A percentile compares a stretch with the other conserved stretches of the same genome.
phyloP scores from a whole-genome alignment of 2,329 filamentous ascomycete genomes.

The Monilinia fructigena region DNA sequence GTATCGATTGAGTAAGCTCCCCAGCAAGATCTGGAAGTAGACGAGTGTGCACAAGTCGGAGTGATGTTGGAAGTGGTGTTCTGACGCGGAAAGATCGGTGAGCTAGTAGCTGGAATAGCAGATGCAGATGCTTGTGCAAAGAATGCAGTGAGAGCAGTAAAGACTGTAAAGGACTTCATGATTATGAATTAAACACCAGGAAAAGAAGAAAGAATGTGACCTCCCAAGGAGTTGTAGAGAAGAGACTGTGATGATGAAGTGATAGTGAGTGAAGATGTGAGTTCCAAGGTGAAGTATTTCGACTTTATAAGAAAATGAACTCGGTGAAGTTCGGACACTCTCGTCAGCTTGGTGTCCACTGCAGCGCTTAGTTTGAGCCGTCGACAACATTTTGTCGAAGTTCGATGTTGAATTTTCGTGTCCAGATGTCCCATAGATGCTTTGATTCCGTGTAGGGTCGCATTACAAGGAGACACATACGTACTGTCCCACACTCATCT shows the following conservation, averaged over 20 bases:
- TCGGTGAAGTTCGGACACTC: background rate
- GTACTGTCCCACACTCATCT: background rate
- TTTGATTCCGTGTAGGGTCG: slow-evolving; percentile 1
- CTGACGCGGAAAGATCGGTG: slow-evolving; percentile 25
- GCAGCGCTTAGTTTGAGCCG: background rate
- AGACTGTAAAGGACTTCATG: slow-evolving; percentile 35
- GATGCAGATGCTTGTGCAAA: slow-evolving; percentile 29
- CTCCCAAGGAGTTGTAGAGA: background rate
- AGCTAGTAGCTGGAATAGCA: slow-evolving; percentile 29
- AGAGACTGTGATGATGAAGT: slow-evolving; percentile 2
- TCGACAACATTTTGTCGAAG: slow-evolving; percentile 1
- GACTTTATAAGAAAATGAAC: slow-evolving; percentile 14
- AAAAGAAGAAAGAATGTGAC: background rate
- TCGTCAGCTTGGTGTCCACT: background rate
- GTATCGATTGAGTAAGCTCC: slow-evolving; percentile 39
- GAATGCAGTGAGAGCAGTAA: slow-evolving; percentile 30
- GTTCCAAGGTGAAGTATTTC: slow-evolving; percentile 2
- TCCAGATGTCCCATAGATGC: background rate
- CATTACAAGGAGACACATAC: slow-evolving; percentile 8
- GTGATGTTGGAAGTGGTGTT: background rate
- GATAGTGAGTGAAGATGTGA: slow-evolving; percentile 6
- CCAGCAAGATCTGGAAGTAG: slow-evolving; percentile 39
- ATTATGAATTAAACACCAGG: slow-evolving; percentile 11
- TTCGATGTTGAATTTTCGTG: background rate
- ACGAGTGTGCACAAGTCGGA: slow-evolving; percentile 35